Evolutionary conservation across 169 alveolate genomes (phyloP).

Genomic region (Hepatocystis sp.): DNA sequence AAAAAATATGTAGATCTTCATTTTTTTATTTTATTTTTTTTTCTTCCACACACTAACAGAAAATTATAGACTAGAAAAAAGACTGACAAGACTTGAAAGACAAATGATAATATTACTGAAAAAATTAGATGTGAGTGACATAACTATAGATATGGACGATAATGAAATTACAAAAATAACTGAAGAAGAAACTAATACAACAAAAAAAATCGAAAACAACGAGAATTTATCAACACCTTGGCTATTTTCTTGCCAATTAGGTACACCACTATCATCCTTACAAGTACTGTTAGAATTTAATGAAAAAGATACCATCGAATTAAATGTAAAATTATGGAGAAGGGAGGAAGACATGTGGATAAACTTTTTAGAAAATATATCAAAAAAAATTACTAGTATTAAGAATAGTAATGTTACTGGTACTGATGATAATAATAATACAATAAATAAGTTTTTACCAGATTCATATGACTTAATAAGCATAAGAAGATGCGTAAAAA

Average conservation of each 20-base stretch:
- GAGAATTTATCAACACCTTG: constrained; percentile 90
- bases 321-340: constrained; percentile 90
- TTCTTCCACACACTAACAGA: not conserved
- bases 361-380: constrained; percentile 85
- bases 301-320: constrained; percentile 88
- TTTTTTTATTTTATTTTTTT: too few relatives aligned
- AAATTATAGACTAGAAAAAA: constrained; percentile 38
- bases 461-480: constrained; percentile 40
- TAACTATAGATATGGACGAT: constrained; percentile 5
- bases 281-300: constrained; percentile 91
- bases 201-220: constrained; percentile 80
- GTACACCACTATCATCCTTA: constrained; percentile 92
- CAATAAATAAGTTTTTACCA: constrained; percentile 33
- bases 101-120: constrained; percentile 79
- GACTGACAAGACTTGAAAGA: constrained; percentile 80
- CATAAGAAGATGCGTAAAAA: constrained; percentile 80
- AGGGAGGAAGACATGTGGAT: constrained; percentile 93
- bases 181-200: constrained; percentile 17
- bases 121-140: constrained; percentile 62
- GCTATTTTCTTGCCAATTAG: constrained; percentile 92
- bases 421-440: too few relatives aligned
- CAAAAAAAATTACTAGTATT: too few relatives aligned
- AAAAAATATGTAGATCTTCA: too few relatives aligned
- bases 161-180: constrained; percentile 30
- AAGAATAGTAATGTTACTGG: too few relatives aligned